Conservation (phyloP, 148 eudicot genomes). For the Rhododendron molle region DNA sequence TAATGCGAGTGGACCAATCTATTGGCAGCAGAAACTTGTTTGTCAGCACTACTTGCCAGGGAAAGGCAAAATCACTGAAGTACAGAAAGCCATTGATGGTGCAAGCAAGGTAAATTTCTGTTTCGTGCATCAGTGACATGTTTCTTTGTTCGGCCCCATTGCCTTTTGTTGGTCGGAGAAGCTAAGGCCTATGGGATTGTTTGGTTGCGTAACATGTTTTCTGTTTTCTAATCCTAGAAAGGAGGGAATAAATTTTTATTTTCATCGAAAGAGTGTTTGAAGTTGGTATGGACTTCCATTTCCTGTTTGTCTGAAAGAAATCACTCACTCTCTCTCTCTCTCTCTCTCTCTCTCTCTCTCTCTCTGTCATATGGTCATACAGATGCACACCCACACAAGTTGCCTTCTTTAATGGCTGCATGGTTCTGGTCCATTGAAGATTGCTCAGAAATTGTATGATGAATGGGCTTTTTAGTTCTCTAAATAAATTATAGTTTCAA, state of each 20-base stretch:
- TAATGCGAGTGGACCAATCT: conserved; percentile 36
- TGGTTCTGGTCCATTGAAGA: not conserved
- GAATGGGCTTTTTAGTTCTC: not conserved
- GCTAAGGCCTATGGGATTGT: not conserved
- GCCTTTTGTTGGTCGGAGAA: not conserved
- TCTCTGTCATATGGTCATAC: not conserved
- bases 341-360: conserved; percentile 5
- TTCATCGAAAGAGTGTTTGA: not conserved
- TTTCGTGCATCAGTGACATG: not conserved
- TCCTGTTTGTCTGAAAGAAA: not conserved
- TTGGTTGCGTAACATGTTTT: not conserved
- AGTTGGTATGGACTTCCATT: not conserved
- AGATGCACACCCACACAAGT: not conserved
- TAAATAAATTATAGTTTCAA: not conserved
- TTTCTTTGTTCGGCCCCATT: not conserved
- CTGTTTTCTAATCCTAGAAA: not conserved
- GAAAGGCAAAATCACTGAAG: conserved; percentile 14
- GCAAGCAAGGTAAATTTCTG: conserved; percentile 25
- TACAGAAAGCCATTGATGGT: conserved; percentile 19
- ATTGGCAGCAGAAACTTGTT: conserved; percentile 34
- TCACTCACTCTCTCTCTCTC: not conserved
- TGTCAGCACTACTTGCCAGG: conserved; percentile 22
- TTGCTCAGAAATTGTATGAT: not conserved
- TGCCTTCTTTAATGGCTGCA: not conserved
- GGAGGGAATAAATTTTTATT: not conserved